These are phyloP conservation scores for Avena insularis DNA, from an alignment of 176 grass and related monocot species.

Conservation along the genomic window DNA sequence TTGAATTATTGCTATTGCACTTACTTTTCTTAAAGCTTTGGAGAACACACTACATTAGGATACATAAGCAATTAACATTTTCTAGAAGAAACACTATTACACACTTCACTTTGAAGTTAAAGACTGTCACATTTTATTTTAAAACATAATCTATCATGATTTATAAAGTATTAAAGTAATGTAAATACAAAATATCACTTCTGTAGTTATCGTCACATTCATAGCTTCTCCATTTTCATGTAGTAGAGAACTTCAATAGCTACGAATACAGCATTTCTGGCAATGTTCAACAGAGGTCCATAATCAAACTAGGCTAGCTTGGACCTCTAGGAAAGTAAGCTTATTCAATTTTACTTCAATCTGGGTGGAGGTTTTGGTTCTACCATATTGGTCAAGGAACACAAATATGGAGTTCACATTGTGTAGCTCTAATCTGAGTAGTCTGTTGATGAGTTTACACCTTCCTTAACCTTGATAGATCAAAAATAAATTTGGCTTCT, in stretches of 20 bases:
- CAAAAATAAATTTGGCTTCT: constrained; percentile 40
- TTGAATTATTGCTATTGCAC: constrained; percentile 19
- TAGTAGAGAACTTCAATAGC: constrained; percentile 14
- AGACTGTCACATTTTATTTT: neutral
- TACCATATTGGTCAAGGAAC: constrained; percentile 26
- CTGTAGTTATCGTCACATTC: neutral
- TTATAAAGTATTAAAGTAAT: constrained; percentile 4
- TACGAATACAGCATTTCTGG: neutral
- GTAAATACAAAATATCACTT: constrained; percentile 9
- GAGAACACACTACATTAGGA: neutral
- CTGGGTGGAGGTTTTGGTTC: neutral
- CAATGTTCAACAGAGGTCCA: neutral
- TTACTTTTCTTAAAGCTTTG: constrained; percentile 24
- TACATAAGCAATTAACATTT: neutral
- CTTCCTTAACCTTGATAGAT: constrained; percentile 18
- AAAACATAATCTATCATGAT: neutral
- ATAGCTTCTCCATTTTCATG: neutral
- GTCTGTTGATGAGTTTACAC: constrained; percentile 11
- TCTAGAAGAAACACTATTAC: neutral
- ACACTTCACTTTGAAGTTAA: constrained; percentile 15
- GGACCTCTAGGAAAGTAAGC: neutral
- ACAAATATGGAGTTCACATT: neutral
- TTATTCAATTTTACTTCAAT: neutral
- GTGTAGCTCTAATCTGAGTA: neutral
- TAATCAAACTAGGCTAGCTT: constrained; percentile 1